Evolutionary conservation across 2,329 filamentous ascomycete genomes (phyloP).

Genomic region (Stagonosporopsis tanaceti): DNA sequence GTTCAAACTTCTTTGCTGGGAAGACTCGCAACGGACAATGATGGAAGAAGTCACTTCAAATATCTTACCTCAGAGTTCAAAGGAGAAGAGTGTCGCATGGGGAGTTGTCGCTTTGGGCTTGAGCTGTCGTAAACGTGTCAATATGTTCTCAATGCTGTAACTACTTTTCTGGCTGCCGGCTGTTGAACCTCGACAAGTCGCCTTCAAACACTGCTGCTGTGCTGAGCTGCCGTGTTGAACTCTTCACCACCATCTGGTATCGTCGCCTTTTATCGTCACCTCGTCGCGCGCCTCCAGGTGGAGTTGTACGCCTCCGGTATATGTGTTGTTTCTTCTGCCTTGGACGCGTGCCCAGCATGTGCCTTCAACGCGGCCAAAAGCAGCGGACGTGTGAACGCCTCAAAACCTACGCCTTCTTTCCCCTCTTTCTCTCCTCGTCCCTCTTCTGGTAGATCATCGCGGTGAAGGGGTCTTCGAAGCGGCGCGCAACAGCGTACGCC

Average conservation of each 20-base stretch:
- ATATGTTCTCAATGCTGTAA: constrained; percentile 23
- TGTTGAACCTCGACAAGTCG: constrained; percentile 26
- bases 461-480: constrained; percentile 95
- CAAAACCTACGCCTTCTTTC: constrained; percentile 45
- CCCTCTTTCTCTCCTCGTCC: constrained; percentile 60
- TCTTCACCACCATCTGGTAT: constrained; percentile 1
- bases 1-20: neutral
- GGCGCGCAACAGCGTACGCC: constrained; percentile 81
- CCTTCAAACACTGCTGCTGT: constrained; percentile 20
- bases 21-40: neutral
- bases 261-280: neutral
- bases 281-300: neutral
- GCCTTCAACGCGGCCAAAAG: neutral
- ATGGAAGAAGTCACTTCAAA: neutral
- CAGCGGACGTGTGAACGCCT: neutral
- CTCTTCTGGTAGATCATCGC: constrained; percentile 90
- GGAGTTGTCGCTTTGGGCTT: constrained; percentile 30
- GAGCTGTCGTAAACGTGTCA: constrained; percentile 20
- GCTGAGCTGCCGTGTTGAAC: constrained; percentile 25
- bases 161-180: constrained; percentile 19
- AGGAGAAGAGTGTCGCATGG: constrained; percentile 16
- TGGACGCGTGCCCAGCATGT: neutral
- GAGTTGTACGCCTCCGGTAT: neutral
- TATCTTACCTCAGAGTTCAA: constrained; percentile 7
- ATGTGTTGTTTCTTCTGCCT: neutral